Base-by-base conservation (phyloP, 768 basidiomycete species). In the Saitozyma podzolica region DNA sequence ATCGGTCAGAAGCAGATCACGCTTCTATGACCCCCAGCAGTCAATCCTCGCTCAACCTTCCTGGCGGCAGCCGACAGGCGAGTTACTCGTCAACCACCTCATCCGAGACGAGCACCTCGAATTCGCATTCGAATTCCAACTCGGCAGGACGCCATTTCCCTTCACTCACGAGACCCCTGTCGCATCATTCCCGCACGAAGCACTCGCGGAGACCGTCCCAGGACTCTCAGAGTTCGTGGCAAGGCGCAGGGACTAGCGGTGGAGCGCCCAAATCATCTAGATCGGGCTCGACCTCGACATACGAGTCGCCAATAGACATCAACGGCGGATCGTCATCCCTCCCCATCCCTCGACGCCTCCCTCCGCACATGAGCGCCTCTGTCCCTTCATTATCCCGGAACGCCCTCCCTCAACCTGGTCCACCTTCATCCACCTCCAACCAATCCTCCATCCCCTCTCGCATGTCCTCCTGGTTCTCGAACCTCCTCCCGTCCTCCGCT, bases 381-480 rank as follows among this genome's bases (percentile, higher is more conserved):
- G 72, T 76, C 1, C 75, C 75, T 8, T 40, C 59, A 0, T 59
- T 75, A 41, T 68, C 70, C 16, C 64, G 75, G 17, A 55, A 70
- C 29, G 42, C 58, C 11, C 56, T 69, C 4, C 72, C 75, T 48
- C 72, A 66, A 54, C 72, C 74, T 10, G 58, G 10, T 29, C 56
- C 52, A 14, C 41, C 63, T 39, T 41, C 39, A 9, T 19, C 61
- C 59, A 6, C 29, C 53, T 13, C 54, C 61, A n/a, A n/a, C 3
- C 60, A 56, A 40, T 56, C 65, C 8, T 60, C 59, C n/a, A 61
- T 76, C 52, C 67, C 75, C 0, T 63, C 75, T 13, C 62, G 75
- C 8, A 76, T 76, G 75, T 74, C 75, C 1, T 61, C 68, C 16
- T 76, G 75, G 75, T 76, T 76, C 61, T 72, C 75, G n/a, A 67